phyloP scores from a whole-genome alignment of 31 red algal genomes.

The Endocladia muricata region DNA sequence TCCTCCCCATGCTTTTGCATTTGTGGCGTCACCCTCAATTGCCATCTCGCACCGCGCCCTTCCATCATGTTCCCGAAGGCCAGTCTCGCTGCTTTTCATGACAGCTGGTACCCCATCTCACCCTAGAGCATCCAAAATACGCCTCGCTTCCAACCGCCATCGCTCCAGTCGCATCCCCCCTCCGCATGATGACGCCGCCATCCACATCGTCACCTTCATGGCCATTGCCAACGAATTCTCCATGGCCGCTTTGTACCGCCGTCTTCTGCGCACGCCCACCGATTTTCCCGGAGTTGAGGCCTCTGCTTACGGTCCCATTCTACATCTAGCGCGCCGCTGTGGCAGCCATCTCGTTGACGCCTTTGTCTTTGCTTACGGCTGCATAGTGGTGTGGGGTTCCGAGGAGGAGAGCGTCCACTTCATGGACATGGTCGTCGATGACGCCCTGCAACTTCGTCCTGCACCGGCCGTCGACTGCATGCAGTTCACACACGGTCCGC shows the following conservation, averaged over 20 bases:
- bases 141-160: neutral
- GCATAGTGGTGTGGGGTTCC: conserved; percentile 48
- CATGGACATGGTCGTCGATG: conserved; percentile 16
- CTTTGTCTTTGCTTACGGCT: conserved; percentile 56
- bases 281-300: conserved; percentile 11
- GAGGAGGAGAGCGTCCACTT: conserved; percentile 22
- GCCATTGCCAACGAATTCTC: conserved; percentile 40
- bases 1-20: too few relatives aligned
- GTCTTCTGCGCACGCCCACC: neutral
- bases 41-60: too few relatives aligned
- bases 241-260: conserved; percentile 15
- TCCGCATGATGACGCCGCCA: too few relatives aligned
- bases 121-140: too few relatives aligned
- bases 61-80: too few relatives aligned
- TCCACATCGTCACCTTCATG: conserved; percentile 38
- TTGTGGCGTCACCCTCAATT: too few relatives aligned
- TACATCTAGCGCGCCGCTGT: neutral
- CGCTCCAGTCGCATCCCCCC: neutral
- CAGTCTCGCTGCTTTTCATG: too few relatives aligned
- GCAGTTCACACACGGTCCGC: conserved; percentile 12
- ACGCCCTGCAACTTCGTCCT: conserved; percentile 18
- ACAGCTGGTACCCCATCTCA: too few relatives aligned
- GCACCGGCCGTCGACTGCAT: conserved; percentile 22
- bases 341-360: conserved; percentile 2
- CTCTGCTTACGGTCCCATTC: conserved; percentile 12